Evolutionary conservation across 2,329 filamentous ascomycete genomes (phyloP), one percentile per base, ranked within the genome.

Genomic region (Cercospora brassicicola): DNA sequence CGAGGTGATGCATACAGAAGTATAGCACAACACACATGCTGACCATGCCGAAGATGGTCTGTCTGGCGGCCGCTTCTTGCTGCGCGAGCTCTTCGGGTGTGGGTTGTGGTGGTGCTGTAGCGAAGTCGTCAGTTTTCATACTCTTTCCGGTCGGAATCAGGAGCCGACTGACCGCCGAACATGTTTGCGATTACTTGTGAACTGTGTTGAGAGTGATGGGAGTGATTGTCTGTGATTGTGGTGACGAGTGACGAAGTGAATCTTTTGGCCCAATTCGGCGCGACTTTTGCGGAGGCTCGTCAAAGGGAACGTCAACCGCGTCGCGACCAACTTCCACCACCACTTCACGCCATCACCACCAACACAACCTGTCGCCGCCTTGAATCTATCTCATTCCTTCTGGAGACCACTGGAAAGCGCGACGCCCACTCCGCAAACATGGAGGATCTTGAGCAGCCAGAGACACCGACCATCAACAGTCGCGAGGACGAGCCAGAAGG

Each of bases 21-120:
- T 94, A 94, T 59, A 95, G 85, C 60, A 91, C 80, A 45, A 89
- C 83, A 71, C 89, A 89, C 15, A 88, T 88, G 45, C 87, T 85
- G 65, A 90, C 78, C 70, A 90, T 90, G 75, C 84, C 85, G 82
- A 91, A 88, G 73, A 94, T 83, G 61, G 89, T 90, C 73, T 85
- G 84, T 76, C 82, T 83, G 61, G 91, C 91, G 78, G 90, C 86
- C 68, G 84, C 83, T 84, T 94, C 91, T 79, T 89, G 85, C 62
- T 75, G 70, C 77, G 85, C 85, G 78, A 94, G 86, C 85, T 94
- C 90, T 79, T 90, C 88, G 67, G 87, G 83, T 67, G 88, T 88
- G 75, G 88, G 86, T 79, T 88, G 89, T 78, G 90, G 90, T 81
- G 91, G 88, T 83, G 88, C 88, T 90, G 77, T n/a, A 13, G 23